phyloP scores from a whole-genome alignment of 1,284 basidiomycete genomes.

The Mycena citricolor region DNA sequence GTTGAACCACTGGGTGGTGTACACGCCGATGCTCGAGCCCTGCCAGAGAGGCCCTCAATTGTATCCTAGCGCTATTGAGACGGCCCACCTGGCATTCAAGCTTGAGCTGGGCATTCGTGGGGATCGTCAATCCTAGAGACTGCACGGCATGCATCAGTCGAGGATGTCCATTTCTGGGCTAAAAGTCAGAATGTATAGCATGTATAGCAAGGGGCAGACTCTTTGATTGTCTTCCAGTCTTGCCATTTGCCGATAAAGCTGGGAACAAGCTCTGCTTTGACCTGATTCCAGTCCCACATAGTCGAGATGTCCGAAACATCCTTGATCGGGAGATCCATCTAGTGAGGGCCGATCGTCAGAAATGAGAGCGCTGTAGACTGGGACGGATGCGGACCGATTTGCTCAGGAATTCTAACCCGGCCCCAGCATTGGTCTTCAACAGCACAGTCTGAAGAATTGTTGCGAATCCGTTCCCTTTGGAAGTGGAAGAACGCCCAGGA shows the following conservation, averaged over 20 bases:
- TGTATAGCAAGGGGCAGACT: conserved; percentile 29
- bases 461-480: conserved; percentile 49
- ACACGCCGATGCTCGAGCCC: conserved; percentile 76
- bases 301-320: conserved; percentile 61
- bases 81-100: conserved; percentile 69
- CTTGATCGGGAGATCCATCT: conserved; percentile 57
- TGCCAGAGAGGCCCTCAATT: conserved; percentile 31
- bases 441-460: conserved; percentile 56
- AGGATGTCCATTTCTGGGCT: conserved; percentile 61
- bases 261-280: conserved; percentile 63
- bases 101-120: conserved; percentile 34
- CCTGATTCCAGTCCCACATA: conserved; percentile 73
- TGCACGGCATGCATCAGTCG: conserved; percentile 69
- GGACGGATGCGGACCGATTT: conserved; percentile 49
- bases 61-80: neutral
- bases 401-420: conserved; percentile 57
- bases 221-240: conserved; percentile 60
- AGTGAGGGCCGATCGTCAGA: conserved; percentile 47
- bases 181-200: conserved; percentile 15
- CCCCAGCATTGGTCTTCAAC: conserved; percentile 56
- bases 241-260: conserved; percentile 74
- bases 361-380: conserved; percentile 6
- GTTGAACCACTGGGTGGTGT: conserved; percentile 77
- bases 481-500: conserved; percentile 39
- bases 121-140: conserved; percentile 52